A percentile compares a stretch with the other conserved stretches of the same genome.
Evolutionary conservation across 2,329 filamentous ascomycete species (phyloP).

Genomic region (Pestalotiopsis sp.): DNA sequence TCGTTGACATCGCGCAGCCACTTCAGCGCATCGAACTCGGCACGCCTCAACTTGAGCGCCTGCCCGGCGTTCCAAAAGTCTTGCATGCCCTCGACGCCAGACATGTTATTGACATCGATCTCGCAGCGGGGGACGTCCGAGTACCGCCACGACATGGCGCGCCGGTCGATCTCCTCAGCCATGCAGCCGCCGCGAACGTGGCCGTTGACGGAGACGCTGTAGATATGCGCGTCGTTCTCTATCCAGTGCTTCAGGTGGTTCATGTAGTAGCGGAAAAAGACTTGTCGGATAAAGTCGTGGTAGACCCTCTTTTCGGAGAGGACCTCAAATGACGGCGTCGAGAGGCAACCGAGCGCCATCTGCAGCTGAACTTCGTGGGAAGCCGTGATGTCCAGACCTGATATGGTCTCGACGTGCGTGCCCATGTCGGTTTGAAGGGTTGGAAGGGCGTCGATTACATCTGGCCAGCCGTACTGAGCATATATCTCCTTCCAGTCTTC

Average conservation of each 20-base stretch:
- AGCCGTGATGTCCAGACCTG: not conserved
- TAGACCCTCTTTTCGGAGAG: not conserved
- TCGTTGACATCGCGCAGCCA: not conserved
- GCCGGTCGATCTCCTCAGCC: not conserved
- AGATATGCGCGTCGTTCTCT: not conserved
- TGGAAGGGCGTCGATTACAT: not conserved
- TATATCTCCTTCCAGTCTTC: not conserved
- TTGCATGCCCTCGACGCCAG: not conserved
- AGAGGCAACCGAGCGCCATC: not conserved
- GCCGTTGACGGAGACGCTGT: not conserved
- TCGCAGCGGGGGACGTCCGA: not conserved
- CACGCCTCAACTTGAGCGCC: not conserved
- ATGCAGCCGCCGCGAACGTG: not conserved
- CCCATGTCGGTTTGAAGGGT: not conserved
- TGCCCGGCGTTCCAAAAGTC: not conserved
- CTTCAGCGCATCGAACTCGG: not conserved
- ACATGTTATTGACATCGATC: not conserved
- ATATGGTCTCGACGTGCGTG: not conserved
- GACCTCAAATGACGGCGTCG: not conserved
- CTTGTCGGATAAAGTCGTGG: not conserved
- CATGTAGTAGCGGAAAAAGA: not conserved
- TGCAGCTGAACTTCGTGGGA: not conserved
- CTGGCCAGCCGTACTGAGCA: not conserved
- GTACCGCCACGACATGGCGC: not conserved
- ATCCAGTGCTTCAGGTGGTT: not conserved